phyloP scores from a whole-genome alignment of 306 rosid species.

The Astragalus membranaceus region DNA sequence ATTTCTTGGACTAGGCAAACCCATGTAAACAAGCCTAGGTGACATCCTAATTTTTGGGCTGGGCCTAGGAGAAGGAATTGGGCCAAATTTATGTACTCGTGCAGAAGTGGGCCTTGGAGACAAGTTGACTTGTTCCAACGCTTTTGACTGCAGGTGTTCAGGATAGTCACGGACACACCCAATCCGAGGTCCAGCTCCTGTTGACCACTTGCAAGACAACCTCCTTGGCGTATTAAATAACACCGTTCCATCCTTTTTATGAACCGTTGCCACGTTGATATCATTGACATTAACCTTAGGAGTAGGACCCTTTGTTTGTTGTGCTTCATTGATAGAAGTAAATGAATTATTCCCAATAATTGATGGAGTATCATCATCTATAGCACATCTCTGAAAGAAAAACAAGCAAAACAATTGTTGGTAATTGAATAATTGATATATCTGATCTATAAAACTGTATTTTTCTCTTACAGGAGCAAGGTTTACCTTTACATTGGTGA shows the following conservation, averaged over 20 bases:
- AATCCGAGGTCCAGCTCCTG: slow-evolving; percentile 78
- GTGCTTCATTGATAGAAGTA: slow-evolving; percentile 16
- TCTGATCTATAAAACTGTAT: too few relatives aligned
- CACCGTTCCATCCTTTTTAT: slow-evolving; percentile 21
- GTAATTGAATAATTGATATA: background rate
- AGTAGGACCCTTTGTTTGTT: slow-evolving; percentile 14
- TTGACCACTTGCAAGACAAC: slow-evolving; percentile 74
- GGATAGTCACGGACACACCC: slow-evolving; percentile 96
- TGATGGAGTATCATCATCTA: slow-evolving; percentile 69
- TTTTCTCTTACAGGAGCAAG: too few relatives aligned
- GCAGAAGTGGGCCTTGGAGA: slow-evolving; percentile 54
- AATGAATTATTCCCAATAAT: slow-evolving; percentile 26
- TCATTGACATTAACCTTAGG: slow-evolving; percentile 17
- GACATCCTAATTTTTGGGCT: slow-evolving; percentile 84
- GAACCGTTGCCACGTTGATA: slow-evolving; percentile 15
- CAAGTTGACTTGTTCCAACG: slow-evolving; percentile 73
- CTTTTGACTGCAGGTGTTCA: slow-evolving; percentile 55
- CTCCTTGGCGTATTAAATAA: slow-evolving; percentile 32
- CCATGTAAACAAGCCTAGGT: slow-evolving; percentile 64
- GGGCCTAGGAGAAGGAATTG: slow-evolving; percentile 93
- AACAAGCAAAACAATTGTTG: background rate
- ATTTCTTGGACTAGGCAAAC: slow-evolving; percentile 76
- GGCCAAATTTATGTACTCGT: slow-evolving; percentile 37
- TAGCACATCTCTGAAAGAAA: slow-evolving; percentile 50
- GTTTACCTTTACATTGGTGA: slow-evolving; percentile 72